Base-by-base conservation (phyloP, 768 basidiomycete genomes). In the Phanerodontia chrysosporium region DNA sequence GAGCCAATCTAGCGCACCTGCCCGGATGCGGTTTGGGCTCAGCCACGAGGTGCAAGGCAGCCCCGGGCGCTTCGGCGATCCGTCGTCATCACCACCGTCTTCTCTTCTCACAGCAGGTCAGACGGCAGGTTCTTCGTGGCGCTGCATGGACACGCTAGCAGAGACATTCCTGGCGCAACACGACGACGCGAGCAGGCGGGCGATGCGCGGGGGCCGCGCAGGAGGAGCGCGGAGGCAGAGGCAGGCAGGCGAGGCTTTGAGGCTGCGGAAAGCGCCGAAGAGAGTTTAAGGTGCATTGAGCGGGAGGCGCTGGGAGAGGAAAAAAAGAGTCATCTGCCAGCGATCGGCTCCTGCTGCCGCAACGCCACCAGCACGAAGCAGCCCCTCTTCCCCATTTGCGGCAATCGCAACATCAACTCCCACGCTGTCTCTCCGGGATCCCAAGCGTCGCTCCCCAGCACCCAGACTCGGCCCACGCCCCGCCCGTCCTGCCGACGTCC, bases 321-420 rank as follows among this genome's bases (percentile, higher is more conserved):
- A n/a, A n/a, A 22, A 51, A 32, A 36, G 13, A 36, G 51, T 51
- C 51, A 30, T 51, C 51, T 51, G 51, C 51, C 51, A 3, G 48
- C 10, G 51, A 51, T 51, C 51, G 39, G 29, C 51, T 42, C 28
- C 52, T 53, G 9, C 36, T 30, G 21, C 52, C 52, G 52, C 52
- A 53, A 53, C 52, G 52, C 35, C 52, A 39, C 52, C 52, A 53
- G 36, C 52, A 53, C 52, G 52, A 53, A 53, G 52, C 52, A 36
- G 29, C 52, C 52, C 29, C 32, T 51, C 51, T 35, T 32, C 32
- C 32, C 51, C 51, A 21, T 30, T 51, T 51, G 29, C 51, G 51
- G 51, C 52, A 53, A n/a, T 42, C 35, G 22, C 52, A 53, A 27
- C 52, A 53, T 22, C 52, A 35, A 24, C 52, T 53, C 52, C 52